A percentile compares a stretch with the other conserved stretches of the same genome.
Conservation (phyloP, 768 basidiomycete species). For the Amanita pseudoporphyria region DNA sequence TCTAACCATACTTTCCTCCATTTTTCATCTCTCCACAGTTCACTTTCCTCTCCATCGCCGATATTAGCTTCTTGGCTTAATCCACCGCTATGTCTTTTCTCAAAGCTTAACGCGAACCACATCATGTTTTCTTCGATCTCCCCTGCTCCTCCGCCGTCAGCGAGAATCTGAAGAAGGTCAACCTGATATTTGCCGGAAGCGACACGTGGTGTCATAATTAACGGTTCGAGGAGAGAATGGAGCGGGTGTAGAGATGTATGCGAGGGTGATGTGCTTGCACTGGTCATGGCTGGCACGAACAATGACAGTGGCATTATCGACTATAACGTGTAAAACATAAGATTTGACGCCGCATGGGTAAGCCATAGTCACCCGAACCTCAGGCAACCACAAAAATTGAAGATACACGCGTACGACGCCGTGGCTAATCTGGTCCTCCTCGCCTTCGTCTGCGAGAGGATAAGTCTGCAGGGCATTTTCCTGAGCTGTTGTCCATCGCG, state of each 20-base stretch:
- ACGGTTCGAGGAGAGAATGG: slow-evolving; percentile 46
- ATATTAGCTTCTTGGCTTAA: slow-evolving; percentile 8
- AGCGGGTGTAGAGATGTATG: slow-evolving; percentile 37
- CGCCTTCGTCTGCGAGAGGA: neutral
- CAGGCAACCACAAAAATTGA: slow-evolving; percentile 72
- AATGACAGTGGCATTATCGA: slow-evolving; percentile 60
- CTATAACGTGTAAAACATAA: slow-evolving; percentile 24
- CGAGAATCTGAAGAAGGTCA: slow-evolving; percentile 52
- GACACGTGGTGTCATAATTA: slow-evolving; percentile 50
- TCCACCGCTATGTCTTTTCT: slow-evolving; percentile 29
- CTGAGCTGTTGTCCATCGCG: slow-evolving; percentile 3
- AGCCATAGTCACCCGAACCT: slow-evolving; percentile 30
- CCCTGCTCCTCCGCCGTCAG: slow-evolving; percentile 48
- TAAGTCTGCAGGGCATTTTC: slow-evolving; percentile 1
- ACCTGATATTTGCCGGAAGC: slow-evolving; percentile 51
- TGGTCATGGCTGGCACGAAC: slow-evolving; percentile 45
- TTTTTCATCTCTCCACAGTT: slow-evolving; percentile 38
- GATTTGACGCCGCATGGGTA: neutral
- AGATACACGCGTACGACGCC: slow-evolving; percentile 58
- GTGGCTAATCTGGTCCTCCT: slow-evolving; percentile 13
- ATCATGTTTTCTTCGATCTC: slow-evolving; percentile 66
- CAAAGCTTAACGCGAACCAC: slow-evolving; percentile 64
- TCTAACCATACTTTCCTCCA: slow-evolving; percentile 53
- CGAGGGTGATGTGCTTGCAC: slow-evolving; percentile 30
- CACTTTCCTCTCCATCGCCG: slow-evolving; percentile 20